Evolutionary conservation across 2,329 filamentous ascomycete genomes (phyloP), one percentile per base, ranked within the genome.

Genomic region (Magnaporthiopsis poae): DNA sequence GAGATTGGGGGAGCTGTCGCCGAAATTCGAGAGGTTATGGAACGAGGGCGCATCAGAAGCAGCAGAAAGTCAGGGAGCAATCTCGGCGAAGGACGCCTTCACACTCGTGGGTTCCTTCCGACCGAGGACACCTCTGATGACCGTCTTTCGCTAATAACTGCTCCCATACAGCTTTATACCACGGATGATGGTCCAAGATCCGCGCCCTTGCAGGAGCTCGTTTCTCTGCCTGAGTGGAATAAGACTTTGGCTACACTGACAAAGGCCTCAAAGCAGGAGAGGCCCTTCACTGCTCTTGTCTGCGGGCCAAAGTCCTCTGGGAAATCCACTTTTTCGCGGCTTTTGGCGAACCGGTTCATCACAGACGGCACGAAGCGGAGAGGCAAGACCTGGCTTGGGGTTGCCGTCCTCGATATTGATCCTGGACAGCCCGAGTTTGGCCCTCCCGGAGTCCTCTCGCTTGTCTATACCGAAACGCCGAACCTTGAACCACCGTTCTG

Each of bases 401-500:
- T 89, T 33, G 82, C 81, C 66, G 79, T 89, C n/a, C 80, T 95
- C 8, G 91, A 95, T 71, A 80, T 94, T 12, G 90, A 95, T 72
- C 89, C 90, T 0, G 88, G 88, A 0, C 90, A 92, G 71, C 89
- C 90, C 2, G 90, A 93, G 72, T 92, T 89, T 73, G 85, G 84
- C 0, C 82, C 88, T 1, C 84, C 88, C 0, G 90, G 90, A 0
- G 86, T 89, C 18, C 73, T 94, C 27, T 90, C 90, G 1, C 83
- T 94, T 4, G 78, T 88, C 18, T 80, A 84, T 35, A 76, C 92
- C 13, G 80, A 78, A 1, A 76, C 81, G 36, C 85, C 88, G 0
- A 87, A 91, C 64, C 77, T 93, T 5, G 83, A 86, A 0, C 84
- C 89, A 0, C 81, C 89, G 0, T 93, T 90, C 71, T 86, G 86